Percentiles rank a stretch among this genome's conserved stretches.
Conservation (phyloP, 1,139 yeast species). For the Saccharomyces hybrid region DNA sequence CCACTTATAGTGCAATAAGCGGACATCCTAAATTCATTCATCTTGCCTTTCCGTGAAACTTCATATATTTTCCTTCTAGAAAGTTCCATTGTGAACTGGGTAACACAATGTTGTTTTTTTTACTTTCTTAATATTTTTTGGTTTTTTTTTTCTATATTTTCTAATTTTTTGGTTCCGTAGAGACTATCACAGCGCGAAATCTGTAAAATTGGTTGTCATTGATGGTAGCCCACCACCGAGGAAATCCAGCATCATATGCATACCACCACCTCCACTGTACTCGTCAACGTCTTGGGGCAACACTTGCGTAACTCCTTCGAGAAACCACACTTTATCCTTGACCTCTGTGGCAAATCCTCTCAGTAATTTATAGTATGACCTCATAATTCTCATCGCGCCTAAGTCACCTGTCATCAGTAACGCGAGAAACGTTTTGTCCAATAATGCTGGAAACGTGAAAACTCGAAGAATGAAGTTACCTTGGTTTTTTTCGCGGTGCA, state of each 20-base stretch:
- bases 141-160: background rate
- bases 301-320: conserved; percentile 84
- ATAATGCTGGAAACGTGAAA: conserved; percentile 86
- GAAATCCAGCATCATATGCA: conserved; percentile 85
- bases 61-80: conserved; percentile 4
- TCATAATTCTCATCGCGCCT: conserved; percentile 82
- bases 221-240: conserved; percentile 71
- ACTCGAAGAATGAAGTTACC: conserved; percentile 80
- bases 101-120: background rate
- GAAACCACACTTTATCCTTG: conserved; percentile 87
- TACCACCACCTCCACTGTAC: conserved; percentile 80
- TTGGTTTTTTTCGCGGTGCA: conserved; percentile 73
- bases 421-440: conserved; percentile 71
- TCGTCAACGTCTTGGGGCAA: conserved; percentile 79
- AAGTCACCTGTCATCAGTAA: conserved; percentile 76
- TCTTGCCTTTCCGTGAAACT: background rate
- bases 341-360: conserved; percentile 76
- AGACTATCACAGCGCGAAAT: conserved; percentile 20
- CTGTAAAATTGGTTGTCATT: conserved; percentile 38
- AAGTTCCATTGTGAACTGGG: conserved; percentile 4
- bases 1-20: background rate
- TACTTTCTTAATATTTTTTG: background rate
- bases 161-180: background rate
- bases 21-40: background rate
- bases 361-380: conserved; percentile 75